phyloP scores from a whole-genome alignment of 495 filamentous ascomycete genomes.

The Monascus purpureus region DNA sequence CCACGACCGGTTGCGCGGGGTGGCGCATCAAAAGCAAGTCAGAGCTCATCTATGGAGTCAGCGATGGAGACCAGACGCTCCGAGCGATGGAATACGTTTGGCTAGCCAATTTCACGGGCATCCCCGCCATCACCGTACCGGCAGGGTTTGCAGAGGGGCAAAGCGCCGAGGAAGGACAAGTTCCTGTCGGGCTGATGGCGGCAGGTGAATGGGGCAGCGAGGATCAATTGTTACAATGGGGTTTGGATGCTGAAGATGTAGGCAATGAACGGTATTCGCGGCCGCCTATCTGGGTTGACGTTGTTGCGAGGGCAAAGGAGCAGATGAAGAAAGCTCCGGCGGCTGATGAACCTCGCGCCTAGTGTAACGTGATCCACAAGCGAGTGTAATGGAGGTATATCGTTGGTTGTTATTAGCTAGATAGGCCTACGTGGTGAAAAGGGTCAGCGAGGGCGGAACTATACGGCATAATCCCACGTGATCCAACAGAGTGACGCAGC shows the following conservation, averaged over 20 bases:
- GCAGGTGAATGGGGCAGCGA: constrained; percentile 68
- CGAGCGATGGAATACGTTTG: constrained; percentile 64
- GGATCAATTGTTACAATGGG: constrained; percentile 51
- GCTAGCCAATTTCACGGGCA: constrained; percentile 57
- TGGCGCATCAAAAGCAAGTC: constrained; percentile 35
- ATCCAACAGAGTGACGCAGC: no score
- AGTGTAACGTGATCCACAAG: no score
- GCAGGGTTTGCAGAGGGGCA: constrained; percentile 44
- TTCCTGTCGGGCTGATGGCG: constrained; percentile 66
- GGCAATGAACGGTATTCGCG: background rate
- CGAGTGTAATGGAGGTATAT: no score
- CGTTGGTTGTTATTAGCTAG: no score
- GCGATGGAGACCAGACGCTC: constrained; percentile 47
- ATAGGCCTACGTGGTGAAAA: no score
- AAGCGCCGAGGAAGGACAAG: constrained; percentile 25
- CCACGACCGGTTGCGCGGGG: constrained; percentile 55
- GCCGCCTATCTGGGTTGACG: background rate
- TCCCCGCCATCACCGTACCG: constrained; percentile 51
- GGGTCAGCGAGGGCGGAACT: no score
- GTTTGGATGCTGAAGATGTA: constrained; percentile 39
- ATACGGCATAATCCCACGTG: no score
- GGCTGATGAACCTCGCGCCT: no score
- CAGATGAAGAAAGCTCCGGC: no score
- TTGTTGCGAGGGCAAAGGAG: background rate
- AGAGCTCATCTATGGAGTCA: constrained; percentile 43